These are phyloP conservation scores for Pelagomonas calceolata DNA, from an alignment of 108 stramenopile species.

Conservation along the genomic window DNA sequence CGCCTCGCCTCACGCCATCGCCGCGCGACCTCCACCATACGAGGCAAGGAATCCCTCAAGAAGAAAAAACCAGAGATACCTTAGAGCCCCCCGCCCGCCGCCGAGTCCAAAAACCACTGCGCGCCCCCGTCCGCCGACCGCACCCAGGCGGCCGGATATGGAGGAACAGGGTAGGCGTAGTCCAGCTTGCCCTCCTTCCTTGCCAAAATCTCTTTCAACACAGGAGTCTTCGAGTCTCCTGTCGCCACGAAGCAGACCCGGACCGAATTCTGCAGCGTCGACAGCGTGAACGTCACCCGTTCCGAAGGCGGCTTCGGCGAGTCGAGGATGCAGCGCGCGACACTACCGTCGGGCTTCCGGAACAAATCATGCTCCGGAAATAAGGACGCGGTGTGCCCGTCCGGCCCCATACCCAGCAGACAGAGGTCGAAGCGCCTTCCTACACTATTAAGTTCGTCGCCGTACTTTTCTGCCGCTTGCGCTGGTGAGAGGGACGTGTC, in stretches of 20 bases:
- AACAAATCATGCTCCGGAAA: neutral
- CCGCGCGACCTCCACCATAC: no score
- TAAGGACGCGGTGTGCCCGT: neutral
- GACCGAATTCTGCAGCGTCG: neutral
- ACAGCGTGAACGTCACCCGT: neutral
- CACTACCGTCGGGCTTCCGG: neutral
- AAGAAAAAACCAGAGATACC: no score
- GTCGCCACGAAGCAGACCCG: neutral
- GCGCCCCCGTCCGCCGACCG: no score
- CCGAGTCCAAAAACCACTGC: no score
- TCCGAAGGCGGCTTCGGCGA: neutral
- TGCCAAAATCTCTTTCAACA: neutral
- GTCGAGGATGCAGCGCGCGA: neutral
- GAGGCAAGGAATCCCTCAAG: no score
- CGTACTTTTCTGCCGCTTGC: neutral
- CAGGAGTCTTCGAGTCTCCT: neutral
- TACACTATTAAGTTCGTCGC: neutral
- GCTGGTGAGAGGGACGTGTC: neutral
- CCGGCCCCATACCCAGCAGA: neutral
- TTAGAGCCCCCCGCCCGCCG: no score
- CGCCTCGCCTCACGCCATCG: no score
- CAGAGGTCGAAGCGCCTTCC: neutral
- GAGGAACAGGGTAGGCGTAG: no score
- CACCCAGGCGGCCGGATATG: no score
- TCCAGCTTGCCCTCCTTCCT: no score